A percentile compares a stretch with the other conserved stretches of the same genome.
Conservation (phyloP, 176 grass and related monocot genomes). For the Musa troglodytarum region DNA sequence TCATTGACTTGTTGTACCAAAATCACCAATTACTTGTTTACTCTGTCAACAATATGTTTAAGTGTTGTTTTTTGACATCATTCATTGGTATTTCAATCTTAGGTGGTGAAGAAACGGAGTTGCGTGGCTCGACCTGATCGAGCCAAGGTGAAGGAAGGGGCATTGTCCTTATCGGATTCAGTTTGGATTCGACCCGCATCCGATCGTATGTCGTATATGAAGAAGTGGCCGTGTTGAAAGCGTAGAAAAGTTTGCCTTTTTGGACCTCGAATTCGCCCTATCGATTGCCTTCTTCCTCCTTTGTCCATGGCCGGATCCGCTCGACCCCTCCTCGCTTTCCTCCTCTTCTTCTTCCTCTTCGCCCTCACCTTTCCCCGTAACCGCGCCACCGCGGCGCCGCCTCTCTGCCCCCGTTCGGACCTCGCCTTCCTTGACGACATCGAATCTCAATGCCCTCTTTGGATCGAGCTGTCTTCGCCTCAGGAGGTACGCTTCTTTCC, state of each 20-base stretch:
- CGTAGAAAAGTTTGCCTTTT: not conserved
- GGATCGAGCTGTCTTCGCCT: constrained; percentile 44
- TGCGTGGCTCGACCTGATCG: too few species aligned
- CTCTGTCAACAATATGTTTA: too few species aligned
- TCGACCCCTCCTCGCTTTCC: constrained; percentile 6
- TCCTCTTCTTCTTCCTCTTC: constrained; percentile 12
- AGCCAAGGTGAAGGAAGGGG: too few species aligned
- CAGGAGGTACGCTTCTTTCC: constrained; percentile 31
- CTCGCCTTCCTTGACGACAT: constrained; percentile 42
- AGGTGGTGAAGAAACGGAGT: too few species aligned
- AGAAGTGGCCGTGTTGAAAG: not conserved
- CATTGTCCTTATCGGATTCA: too few species aligned
- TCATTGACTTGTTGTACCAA: too few species aligned
- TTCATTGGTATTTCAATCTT: too few species aligned
- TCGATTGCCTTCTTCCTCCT: not conserved
- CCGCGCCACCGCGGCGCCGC: not conserved
- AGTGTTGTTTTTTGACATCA: too few species aligned
- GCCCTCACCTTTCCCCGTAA: not conserved
- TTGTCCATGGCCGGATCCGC: constrained; percentile 6
- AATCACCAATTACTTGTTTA: too few species aligned
- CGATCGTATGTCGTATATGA: not conserved
- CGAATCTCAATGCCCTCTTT: constrained; percentile 34
- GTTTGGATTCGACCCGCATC: too few species aligned
- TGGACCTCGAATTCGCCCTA: not conserved
- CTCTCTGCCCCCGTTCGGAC: constrained; percentile 24